phyloP scores from a whole-genome alignment of 345 rosid species.

The Combretum micranthum region DNA sequence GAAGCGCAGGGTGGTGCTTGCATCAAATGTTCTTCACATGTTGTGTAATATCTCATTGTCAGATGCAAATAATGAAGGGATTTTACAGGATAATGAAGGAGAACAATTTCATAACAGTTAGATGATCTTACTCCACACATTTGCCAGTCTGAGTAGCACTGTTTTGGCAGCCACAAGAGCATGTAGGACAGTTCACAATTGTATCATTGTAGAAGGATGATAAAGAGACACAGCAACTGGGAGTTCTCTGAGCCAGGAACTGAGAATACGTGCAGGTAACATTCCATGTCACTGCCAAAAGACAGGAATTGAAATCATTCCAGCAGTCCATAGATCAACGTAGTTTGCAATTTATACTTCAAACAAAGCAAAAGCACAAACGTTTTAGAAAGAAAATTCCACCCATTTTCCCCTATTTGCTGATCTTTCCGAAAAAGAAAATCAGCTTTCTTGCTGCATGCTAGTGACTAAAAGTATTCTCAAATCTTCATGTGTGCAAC shows the following conservation, averaged over 20 bases:
- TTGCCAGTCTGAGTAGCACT: conserved; percentile 29
- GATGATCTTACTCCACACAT: conserved; percentile 62
- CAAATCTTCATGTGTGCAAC: too few relatives aligned
- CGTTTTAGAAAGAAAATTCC: not conserved
- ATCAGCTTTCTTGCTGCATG: not conserved
- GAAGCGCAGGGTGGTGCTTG: too few relatives aligned
- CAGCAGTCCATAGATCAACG: not conserved
- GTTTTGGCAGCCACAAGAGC: conserved; percentile 81
- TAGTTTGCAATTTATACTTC: not conserved
- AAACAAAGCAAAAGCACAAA: not conserved
- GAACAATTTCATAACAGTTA: not conserved
- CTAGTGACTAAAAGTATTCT: too few relatives aligned
- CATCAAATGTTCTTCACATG: too few relatives aligned
- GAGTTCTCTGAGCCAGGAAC: conserved; percentile 62
- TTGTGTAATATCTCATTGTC: too few relatives aligned
- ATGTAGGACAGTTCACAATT: conserved; percentile 67
- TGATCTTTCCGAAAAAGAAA: not conserved
- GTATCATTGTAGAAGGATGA: conserved; percentile 77
- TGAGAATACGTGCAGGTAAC: conserved; percentile 85
- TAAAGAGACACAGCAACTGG: conserved; percentile 87
- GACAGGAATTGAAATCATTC: not conserved
- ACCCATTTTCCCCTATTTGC: too few relatives aligned
- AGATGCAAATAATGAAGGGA: too few relatives aligned
- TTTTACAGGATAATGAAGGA: not conserved
- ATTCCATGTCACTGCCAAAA: conserved; percentile 86